Evolutionary conservation across 1,139 yeast genomes (phyloP).

Genomic region (Yamadazyma sp.): DNA sequence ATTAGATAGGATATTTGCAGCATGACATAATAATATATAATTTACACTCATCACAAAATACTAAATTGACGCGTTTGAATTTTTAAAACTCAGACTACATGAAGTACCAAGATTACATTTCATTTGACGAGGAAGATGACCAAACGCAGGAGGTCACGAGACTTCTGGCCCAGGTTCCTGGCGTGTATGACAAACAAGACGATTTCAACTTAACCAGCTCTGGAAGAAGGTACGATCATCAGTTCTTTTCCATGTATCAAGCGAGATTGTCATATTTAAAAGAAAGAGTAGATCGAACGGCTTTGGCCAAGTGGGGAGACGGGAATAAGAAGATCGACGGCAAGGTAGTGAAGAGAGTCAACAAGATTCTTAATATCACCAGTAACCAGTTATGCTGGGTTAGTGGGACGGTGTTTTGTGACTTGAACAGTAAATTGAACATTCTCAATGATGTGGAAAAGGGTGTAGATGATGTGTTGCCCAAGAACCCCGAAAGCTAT

Average conservation of each 20-base stretch:
- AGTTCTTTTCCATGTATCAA: constrained; percentile 74
- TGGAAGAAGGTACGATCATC: constrained; percentile 60
- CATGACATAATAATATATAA: neutral
- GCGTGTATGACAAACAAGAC: constrained; percentile 17
- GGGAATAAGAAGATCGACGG: constrained; percentile 42
- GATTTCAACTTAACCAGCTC: constrained; percentile 18
- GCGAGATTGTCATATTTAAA: constrained; percentile 57
- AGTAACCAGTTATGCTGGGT: constrained; percentile 79
- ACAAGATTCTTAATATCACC: constrained; percentile 75
- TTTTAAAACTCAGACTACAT: neutral
- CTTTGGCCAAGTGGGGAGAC: constrained; percentile 44
- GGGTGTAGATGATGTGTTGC: constrained; percentile 53
- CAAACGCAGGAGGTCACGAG: constrained; percentile 1
- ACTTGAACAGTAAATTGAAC: constrained; percentile 81
- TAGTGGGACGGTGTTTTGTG: constrained; percentile 86
- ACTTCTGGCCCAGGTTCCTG: constrained; percentile 1
- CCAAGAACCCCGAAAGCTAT: constrained; percentile 33
- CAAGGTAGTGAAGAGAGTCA: constrained; percentile 35
- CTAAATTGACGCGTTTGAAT: neutral
- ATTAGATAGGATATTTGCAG: constrained; percentile 9
- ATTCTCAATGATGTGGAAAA: constrained; percentile 77
- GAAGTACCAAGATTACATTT: constrained; percentile 11
- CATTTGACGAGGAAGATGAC: neutral
- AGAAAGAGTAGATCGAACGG: constrained; percentile 51
- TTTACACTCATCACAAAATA: neutral